A percentile compares a stretch with the other conserved stretches of the same genome.
Conservation (phyloP, 2,329 filamentous ascomycete species). For the Fusarium secorum region DNA sequence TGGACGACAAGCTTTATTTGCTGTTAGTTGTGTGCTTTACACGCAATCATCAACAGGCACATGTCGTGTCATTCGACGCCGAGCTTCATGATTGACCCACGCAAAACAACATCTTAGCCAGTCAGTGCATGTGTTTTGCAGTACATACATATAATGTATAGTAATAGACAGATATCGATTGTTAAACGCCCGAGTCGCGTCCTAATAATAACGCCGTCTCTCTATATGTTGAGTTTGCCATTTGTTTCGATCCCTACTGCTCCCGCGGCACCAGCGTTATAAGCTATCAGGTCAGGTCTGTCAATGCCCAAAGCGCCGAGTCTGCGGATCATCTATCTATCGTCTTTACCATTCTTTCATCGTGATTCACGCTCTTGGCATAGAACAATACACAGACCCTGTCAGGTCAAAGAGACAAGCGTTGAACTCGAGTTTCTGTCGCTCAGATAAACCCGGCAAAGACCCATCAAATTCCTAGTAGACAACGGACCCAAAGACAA, state of each 20-base stretch:
- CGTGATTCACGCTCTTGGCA: conserved; percentile 29
- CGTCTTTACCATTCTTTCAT: conserved; percentile 17
- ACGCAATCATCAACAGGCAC: conserved; percentile 10
- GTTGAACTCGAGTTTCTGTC: conserved; percentile 25
- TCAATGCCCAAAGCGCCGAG: conserved; percentile 11
- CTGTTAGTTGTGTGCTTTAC: conserved; percentile 4
- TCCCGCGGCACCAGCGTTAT: conserved; percentile 4
- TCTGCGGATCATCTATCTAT: conserved; percentile 11
- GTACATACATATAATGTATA: not conserved
- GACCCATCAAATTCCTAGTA: conserved; percentile 30
- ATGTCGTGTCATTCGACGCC: not conserved
- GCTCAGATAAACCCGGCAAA: conserved; percentile 19
- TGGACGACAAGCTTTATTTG: conserved; percentile 8
- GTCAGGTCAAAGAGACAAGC: conserved; percentile 27
- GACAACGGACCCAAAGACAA: conserved; percentile 32
- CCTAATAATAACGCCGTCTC: not conserved
- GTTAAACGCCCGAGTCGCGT: conserved; percentile 13
- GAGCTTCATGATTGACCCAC: conserved; percentile 21
- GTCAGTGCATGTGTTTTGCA: not conserved
- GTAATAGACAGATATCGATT: conserved; percentile 1
- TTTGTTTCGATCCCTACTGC: conserved; percentile 7
- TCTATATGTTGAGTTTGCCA: conserved; percentile 4
- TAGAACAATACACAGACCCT: conserved; percentile 9
- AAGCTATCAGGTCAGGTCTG: conserved; percentile 9
- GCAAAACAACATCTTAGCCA: not conserved